Percentiles rank a stretch among this genome's conserved stretches.
These are phyloP conservation scores for Beauveria pseudobassiana DNA, from an alignment of 2,329 filamentous ascomycete species.

Conservation along the genomic window DNA sequence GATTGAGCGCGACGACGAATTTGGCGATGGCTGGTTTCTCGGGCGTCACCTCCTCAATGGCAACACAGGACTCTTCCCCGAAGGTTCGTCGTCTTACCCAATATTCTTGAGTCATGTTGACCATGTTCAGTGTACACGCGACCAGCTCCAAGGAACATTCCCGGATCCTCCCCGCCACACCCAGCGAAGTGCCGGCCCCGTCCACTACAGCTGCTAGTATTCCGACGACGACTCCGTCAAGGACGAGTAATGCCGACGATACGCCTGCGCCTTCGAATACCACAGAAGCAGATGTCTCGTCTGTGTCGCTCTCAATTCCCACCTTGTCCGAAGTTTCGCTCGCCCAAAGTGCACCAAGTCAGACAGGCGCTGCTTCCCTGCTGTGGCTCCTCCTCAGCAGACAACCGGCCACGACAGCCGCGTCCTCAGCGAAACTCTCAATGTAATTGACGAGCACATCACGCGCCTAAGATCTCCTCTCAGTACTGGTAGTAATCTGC, in stretches of 20 bases:
- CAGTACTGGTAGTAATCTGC: conserved; percentile 38
- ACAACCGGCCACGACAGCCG: conserved; percentile 42
- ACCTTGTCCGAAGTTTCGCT: conserved; percentile 18
- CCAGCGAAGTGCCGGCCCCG: background rate
- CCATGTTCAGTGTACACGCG: conserved; percentile 51
- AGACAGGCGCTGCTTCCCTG: conserved; percentile 21
- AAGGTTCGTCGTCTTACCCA: conserved; percentile 49
- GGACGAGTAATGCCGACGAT: background rate
- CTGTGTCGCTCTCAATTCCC: conserved; percentile 22
- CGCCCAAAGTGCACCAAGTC: conserved; percentile 17
- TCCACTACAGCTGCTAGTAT: background rate
- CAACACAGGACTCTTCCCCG: conserved; percentile 72
- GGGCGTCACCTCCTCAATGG: conserved; percentile 66
- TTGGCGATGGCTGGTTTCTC: conserved; percentile 81
- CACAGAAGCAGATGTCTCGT: conserved; percentile 12
- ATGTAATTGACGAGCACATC: conserved; percentile 95
- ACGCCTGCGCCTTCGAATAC: conserved; percentile 18
- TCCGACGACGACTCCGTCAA: conserved; percentile 15
- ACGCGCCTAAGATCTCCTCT: conserved; percentile 65
- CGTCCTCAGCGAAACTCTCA: conserved; percentile 89
- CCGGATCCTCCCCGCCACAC: conserved; percentile 15
- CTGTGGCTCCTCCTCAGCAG: conserved; percentile 35
- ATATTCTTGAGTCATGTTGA: conserved; percentile 13
- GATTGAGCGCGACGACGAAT: conserved; percentile 80
- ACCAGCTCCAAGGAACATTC: conserved; percentile 41